Base-by-base conservation (phyloP, 2,329 filamentous ascomycete genomes). In the Fusarium keratoplasticum region DNA sequence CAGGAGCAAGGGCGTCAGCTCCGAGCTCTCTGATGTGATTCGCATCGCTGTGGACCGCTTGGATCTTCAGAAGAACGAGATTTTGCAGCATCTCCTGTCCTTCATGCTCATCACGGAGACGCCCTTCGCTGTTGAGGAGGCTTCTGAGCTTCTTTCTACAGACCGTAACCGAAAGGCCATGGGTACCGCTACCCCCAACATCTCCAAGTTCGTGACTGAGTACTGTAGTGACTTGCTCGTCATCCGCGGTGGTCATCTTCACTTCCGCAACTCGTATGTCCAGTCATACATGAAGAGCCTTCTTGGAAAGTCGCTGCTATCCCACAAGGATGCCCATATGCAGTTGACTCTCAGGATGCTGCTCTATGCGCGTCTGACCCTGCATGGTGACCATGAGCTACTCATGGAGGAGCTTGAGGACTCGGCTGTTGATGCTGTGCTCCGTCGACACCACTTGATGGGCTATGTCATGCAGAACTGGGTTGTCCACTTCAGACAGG, bases 201-300 rank as follows among this genome's bases (percentile, higher is more conserved):
- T 78, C 35, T 61, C 64, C 25, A 71, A 72, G 61, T 71, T 78
- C 2, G 61, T 77, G 18, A 59, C 68, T 0, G 61, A 76, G 63
- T 52, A 71, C 11, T 79, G 76, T 36, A 63, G 71, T 4, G 73
- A 77, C 9, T 54, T 85, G 2, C 76, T 83, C 2, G 75, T 82
- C 13, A 80, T 84, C 6, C 77, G 81, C 6, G 77, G 78, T 3
- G 82, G 82, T 0, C 72, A 72, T 4, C 66, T 83, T 14, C 82
- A 80, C 36, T 84, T 85, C 79, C 82, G 83, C 63, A 83, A 81
- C 67, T 78, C 81, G 38, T 64, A 80, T 16, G 77, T 84, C 10
- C 79, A 80, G 33, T 64, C 71, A 1, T 78, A 82, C 64, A 70
- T 84, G 22, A 77, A 76, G 31, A 69, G 72, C 7, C 79, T 81